Base-by-base conservation (phyloP, 345 rosid species). In the Citrus reticulata region DNA sequence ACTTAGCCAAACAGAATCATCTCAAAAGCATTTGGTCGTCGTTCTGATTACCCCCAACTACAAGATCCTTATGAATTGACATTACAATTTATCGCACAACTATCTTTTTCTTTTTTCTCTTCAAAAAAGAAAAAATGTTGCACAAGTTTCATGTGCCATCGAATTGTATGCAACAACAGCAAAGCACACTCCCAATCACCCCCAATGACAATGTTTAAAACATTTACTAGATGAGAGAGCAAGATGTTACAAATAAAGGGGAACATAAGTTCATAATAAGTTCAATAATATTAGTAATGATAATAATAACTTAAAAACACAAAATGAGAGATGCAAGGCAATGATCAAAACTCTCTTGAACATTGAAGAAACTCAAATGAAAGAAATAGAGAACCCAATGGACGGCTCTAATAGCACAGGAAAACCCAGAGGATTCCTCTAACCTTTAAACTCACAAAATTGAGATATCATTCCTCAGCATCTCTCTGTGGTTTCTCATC, bases 391-490 rank as follows among this genome's bases (percentile, higher is more conserved):
- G 61, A 72, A 54, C 72, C 86, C 84, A 71, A 81, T 67, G 93
- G 92, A 88, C 87, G 89, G 94, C 97, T 89, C 90, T 71, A 66
- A 68, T 70, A 88, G 93, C 96, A 79, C 93, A 78, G 51, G 72
- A 88, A 92, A 89, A 90, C 86, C 92, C 91, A 84, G 82, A 84
- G 84, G 83, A 78, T 9, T 68, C 42, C 54, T 11, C 11, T 8
- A 32, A 64, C 32, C 39, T 4, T 24, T 6, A 7, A 40, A 4
- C 51, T 1, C 2, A 19, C 17, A 51, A 54, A 76, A 74, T 17
- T 4, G 13, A 35, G 73, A 72, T 46, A 46, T 81, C 80, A 77
- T 58, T 78, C 84, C 68, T 55, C 57, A 5, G 14, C 61, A 69
- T 51, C 64, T 1, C 39, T 32, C 39, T 30, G 9, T 13, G 8